Evolutionary conservation across 208 protist species (phyloP).

Genomic region (Acanthamoeba healyi): DNA sequence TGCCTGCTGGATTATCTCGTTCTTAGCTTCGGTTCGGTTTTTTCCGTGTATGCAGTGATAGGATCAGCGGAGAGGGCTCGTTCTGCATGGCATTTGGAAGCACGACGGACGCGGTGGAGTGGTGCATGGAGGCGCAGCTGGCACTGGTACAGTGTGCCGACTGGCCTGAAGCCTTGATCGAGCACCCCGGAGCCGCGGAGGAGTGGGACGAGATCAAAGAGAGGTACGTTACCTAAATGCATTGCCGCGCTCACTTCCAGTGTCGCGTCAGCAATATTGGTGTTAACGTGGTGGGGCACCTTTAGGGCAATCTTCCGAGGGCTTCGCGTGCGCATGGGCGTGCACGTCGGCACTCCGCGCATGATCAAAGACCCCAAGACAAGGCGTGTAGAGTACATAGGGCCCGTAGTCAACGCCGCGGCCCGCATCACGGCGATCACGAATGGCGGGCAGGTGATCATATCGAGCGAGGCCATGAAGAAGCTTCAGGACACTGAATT

Average conservation of each 20-base stretch:
- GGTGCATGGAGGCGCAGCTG: constrained; percentile 24
- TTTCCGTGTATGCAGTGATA: neutral
- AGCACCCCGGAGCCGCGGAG: constrained; percentile 49
- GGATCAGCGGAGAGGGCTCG: constrained; percentile 29
- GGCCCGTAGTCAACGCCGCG: neutral
- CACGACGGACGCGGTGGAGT: neutral
- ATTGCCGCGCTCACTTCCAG: neutral
- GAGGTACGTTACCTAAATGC: neutral
- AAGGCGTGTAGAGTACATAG: neutral
- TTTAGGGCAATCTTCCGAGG: neutral
- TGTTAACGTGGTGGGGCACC: neutral
- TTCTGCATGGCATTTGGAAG: constrained; percentile 59
- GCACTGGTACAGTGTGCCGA: neutral
- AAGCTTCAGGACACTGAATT: neutral
- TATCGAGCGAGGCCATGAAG: neutral
- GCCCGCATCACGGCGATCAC: neutral
- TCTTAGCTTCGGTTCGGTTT: neutral
- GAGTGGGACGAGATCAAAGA: neutral
- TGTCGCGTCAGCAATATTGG: neutral
- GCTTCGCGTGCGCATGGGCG: constrained; percentile 21
- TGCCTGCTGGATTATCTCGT: neutral
- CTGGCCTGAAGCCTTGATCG: neutral
- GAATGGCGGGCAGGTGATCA: constrained; percentile 5
- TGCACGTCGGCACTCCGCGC: neutral
- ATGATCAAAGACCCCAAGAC: neutral